Evolutionary conservation across 371 early-diverging fungal species (phyloP).

Genomic region (Saksenaea oblongispora): DNA sequence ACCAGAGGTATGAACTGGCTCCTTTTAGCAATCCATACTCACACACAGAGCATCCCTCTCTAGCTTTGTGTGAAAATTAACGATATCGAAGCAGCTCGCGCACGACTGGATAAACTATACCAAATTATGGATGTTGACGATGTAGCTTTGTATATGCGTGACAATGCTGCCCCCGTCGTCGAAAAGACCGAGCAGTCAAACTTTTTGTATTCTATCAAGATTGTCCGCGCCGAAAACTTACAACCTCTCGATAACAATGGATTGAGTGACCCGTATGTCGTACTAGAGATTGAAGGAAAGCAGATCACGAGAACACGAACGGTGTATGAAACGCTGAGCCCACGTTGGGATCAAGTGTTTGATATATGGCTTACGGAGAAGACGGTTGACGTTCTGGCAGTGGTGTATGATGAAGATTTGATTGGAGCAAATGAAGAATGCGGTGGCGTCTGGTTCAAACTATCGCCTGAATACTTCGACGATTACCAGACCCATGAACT

Average conservation of each 20-base stretch:
- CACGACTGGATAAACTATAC: conserved; percentile 53
- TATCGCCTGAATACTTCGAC: conserved; percentile 49
- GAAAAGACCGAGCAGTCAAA: conserved; percentile 20
- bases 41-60: not conserved
- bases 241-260: conserved; percentile 49
- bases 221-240: conserved; percentile 49
- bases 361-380: conserved; percentile 54
- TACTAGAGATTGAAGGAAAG: conserved; percentile 51
- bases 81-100: conserved; percentile 57
- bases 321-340: conserved; percentile 68
- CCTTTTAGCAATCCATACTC: not conserved
- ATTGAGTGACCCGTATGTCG: conserved; percentile 66
- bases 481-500: conserved; percentile 75
- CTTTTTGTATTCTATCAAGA: conserved; percentile 39
- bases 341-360: conserved; percentile 87
- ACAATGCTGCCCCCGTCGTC: conserved; percentile 8
- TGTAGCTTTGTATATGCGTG: conserved; percentile 30
- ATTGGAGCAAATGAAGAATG: conserved; percentile 73
- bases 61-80: conserved; percentile 60
- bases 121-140: conserved; percentile 56
- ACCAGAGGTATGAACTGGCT: conserved; percentile 34
- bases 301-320: conserved; percentile 55
- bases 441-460: conserved; percentile 59
- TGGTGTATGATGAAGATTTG: conserved; percentile 70
- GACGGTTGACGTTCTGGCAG: conserved; percentile 56